phyloP scores from a whole-genome alignment of 2,329 filamentous ascomycete genomes.

The Myrmaecium sp. region DNA sequence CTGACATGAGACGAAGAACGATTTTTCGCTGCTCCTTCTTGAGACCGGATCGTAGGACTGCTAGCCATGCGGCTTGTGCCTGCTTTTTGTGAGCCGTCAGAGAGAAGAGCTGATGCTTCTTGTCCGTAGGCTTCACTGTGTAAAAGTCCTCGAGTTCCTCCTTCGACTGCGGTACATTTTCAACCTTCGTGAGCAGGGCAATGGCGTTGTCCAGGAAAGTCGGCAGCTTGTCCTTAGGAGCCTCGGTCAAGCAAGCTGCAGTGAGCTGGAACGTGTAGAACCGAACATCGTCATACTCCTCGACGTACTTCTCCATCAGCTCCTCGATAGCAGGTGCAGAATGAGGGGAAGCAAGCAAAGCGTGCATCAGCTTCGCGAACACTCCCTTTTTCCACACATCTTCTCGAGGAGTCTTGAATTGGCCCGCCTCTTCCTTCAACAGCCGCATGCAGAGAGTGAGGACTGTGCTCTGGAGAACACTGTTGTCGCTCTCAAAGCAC shows the following conservation, averaged over 20 bases:
- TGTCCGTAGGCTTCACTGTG: slow-evolving; percentile 45
- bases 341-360: slow-evolving; percentile 41
- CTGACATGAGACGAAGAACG: slow-evolving; percentile 58
- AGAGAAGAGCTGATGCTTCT: slow-evolving; percentile 43
- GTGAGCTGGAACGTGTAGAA: slow-evolving; percentile 66
- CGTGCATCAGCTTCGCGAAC: slow-evolving; percentile 46
- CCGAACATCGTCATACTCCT: slow-evolving; percentile 67
- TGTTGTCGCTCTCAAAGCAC: slow-evolving; percentile 43
- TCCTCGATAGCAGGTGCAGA: slow-evolving; percentile 46
- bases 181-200: slow-evolving; percentile 47
- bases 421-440: slow-evolving; percentile 58
- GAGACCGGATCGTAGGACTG: slow-evolving; percentile 51
- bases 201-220: slow-evolving; percentile 40
- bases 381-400: slow-evolving; percentile 53
- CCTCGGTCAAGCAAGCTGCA: slow-evolving; percentile 22
- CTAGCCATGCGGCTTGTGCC: slow-evolving; percentile 76
- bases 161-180: slow-evolving; percentile 50
- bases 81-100: slow-evolving; percentile 57
- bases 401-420: slow-evolving; percentile 43
- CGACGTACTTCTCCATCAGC: slow-evolving; percentile 62
- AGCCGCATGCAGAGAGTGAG: slow-evolving; percentile 70
- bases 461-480: slow-evolving; percentile 47
- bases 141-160: slow-evolving; percentile 56
- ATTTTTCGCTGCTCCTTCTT: slow-evolving; percentile 61
- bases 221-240: slow-evolving; percentile 9